Percentiles rank a stretch among this genome's conserved stretches.
Evolutionary conservation across 441 rosid species (phyloP).

Genomic region (Geranium incanum): DNA sequence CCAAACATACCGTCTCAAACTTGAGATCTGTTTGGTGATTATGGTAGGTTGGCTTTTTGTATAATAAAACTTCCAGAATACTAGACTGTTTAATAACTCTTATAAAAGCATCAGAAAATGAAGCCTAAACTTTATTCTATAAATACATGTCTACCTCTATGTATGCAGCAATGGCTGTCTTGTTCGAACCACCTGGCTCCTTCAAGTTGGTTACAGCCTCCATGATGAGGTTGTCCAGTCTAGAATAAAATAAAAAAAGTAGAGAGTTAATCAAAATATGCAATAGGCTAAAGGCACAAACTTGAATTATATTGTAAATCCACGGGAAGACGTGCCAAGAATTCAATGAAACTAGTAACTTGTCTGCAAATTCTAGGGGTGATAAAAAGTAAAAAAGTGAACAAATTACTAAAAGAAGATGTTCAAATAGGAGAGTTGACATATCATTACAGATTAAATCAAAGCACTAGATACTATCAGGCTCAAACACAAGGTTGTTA

Average conservation of each 20-base stretch:
- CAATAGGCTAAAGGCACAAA: background rate
- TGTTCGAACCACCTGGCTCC: conserved; percentile 82
- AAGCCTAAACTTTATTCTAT: too few relatives aligned
- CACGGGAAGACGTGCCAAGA: background rate
- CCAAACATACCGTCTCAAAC: too few relatives aligned
- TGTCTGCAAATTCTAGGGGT: background rate
- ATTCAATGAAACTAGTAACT: too few relatives aligned
- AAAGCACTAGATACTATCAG: background rate
- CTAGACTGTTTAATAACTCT: too few relatives aligned
- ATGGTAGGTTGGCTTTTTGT: too few relatives aligned
- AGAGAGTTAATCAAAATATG: background rate
- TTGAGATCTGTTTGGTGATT: too few relatives aligned
- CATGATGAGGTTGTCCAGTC: conserved; percentile 81
- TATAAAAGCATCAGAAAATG: too few relatives aligned
- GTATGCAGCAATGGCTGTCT: conserved; percentile 68
- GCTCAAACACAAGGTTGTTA: background rate
- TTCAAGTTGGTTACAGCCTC: conserved; percentile 75
- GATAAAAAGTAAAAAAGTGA: background rate
- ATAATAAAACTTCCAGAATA: too few relatives aligned
- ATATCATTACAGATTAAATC: background rate
- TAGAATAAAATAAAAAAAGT: conserved; percentile 16
- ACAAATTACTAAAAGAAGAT: too few relatives aligned
- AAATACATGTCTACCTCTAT: conserved; percentile 51
- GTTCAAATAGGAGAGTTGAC: too few relatives aligned
- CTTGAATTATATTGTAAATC: background rate